phyloP scores from a whole-genome alignment of 306 rosid genomes.

The Dalbergia cochinchinensis region DNA sequence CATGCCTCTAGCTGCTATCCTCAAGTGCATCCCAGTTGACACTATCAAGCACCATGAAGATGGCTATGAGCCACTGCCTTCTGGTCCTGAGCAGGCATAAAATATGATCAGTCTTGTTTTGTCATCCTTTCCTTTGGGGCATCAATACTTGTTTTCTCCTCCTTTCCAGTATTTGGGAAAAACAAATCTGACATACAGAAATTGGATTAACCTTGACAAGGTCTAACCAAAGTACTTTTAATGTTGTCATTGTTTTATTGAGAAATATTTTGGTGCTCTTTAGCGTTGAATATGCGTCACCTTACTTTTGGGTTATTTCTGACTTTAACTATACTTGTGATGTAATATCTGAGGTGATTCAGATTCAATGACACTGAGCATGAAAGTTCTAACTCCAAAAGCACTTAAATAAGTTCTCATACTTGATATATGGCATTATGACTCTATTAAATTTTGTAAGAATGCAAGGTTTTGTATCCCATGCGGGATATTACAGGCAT shows the following conservation, averaged over 20 bases:
- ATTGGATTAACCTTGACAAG: neutral
- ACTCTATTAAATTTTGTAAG: neutral
- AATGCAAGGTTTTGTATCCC: neutral
- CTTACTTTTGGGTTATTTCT: neutral
- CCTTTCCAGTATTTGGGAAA: neutral
- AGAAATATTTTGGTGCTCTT: neutral
- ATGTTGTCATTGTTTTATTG: neutral
- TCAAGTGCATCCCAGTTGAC: slow-evolving; percentile 88
- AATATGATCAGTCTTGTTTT: neutral
- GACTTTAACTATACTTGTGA: neutral
- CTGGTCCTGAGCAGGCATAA: slow-evolving; percentile 70
- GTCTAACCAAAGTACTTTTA: slow-evolving; percentile 39
- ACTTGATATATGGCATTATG: neutral
- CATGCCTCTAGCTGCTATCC: slow-evolving; percentile 73
- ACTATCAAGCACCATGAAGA: slow-evolving; percentile 63
- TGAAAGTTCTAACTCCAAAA: neutral
- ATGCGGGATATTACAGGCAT: neutral
- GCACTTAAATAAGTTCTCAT: neutral
- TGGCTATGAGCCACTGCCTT: slow-evolving; percentile 77
- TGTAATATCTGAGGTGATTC: neutral
- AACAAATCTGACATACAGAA: neutral
- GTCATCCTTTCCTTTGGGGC: slow-evolving; percentile 1
- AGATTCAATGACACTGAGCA: neutral
- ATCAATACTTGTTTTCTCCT: slow-evolving; percentile 1
- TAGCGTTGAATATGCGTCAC: neutral